Percentiles rank a stretch among this genome's conserved stretches.
Conservation (phyloP, 2,329 filamentous ascomycete species). For the Ophiocordyceps camponoti-floridani region DNA sequence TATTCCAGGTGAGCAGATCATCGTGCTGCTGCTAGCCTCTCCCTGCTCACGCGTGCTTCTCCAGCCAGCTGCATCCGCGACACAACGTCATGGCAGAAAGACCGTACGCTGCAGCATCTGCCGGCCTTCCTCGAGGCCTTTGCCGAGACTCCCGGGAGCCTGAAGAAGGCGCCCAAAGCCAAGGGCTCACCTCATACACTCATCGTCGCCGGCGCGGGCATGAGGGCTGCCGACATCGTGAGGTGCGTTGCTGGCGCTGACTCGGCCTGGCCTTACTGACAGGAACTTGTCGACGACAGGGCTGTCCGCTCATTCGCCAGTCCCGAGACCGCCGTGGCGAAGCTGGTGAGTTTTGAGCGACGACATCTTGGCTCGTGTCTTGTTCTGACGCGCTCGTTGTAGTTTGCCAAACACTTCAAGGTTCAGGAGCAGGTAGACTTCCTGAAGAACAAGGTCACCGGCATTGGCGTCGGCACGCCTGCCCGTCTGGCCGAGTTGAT, state of each 20-base stretch:
- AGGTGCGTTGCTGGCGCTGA: conserved; percentile 25
- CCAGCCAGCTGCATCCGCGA: conserved; percentile 60
- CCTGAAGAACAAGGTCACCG: conserved; percentile 51
- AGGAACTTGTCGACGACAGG: conserved; percentile 18
- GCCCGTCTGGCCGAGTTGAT: conserved; percentile 66
- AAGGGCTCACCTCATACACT: conserved; percentile 71
- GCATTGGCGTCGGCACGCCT: conserved; percentile 82
- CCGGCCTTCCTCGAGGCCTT: conserved; percentile 61
- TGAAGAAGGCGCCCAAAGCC: conserved; percentile 48
- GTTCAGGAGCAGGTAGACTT: conserved; percentile 68
- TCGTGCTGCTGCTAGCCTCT: not conserved
- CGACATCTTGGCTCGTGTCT: not conserved
- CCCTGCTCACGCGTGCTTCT: conserved; percentile 1
- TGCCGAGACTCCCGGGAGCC: conserved; percentile 33
- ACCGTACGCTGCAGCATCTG: conserved; percentile 53
- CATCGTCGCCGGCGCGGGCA: conserved; percentile 67
- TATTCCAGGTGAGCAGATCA: conserved; percentile 42
- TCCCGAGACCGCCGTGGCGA: conserved; percentile 63
- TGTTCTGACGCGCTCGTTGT: conserved; percentile 1
- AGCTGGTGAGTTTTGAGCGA: conserved; percentile 37
- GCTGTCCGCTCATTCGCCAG: conserved; percentile 61
- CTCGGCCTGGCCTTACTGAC: not conserved
- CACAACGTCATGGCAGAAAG: conserved; percentile 54
- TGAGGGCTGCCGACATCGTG: conserved; percentile 72
- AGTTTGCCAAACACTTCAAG: conserved; percentile 97